Base-by-base conservation (phyloP, 2,329 filamentous ascomycete species). In the Dothideomycetes sp. region DNA sequence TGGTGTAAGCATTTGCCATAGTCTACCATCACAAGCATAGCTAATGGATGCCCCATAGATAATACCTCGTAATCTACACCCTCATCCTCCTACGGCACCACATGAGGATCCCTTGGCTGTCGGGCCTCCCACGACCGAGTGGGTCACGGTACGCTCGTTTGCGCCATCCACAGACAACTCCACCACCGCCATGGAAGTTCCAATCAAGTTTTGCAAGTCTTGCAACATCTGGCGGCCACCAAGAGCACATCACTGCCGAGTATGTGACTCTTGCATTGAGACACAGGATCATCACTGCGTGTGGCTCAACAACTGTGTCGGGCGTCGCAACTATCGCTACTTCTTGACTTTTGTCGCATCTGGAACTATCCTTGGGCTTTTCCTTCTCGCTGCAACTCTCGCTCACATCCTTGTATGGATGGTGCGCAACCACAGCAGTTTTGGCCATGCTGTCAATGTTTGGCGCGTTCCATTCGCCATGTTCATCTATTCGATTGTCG, bases 221-320 rank as follows among this genome's bases (percentile, higher is more conserved):
- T 98, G 91, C 69, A 87, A 87, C 54, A 88, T 98, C 50, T 98
- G 91, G 91, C 83, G 91, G 2, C 91, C 91, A 27, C 88, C 89
- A 19, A 84, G 91, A 43, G 87, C 86, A 43, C 93, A 98, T 57
- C 91, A 98, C 64, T 98, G 91, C 63, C 84, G 91, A 42, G 74
- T 94, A 19, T 98, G 91, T 64, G 89, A 98, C 63, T 95, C 93
- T 60, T 98, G 91, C 59, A 77, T 98, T 44, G 91, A 98, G 61
- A 94, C 87, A 0, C 86, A 95, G 50, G 91, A 98, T 55, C 91
- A 98, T 56, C 91, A 98, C 62, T 98, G 91, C 55, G 88, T 96
- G 12, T 98, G 91, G 91, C 75, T 98, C 47, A 98, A 98, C 65
- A 98, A 98, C 60, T 98, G 91, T 52, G 82, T 98, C 36, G 91